Conservation (phyloP, 352 stramenopile species). For the Phytophthora megakarya region DNA sequence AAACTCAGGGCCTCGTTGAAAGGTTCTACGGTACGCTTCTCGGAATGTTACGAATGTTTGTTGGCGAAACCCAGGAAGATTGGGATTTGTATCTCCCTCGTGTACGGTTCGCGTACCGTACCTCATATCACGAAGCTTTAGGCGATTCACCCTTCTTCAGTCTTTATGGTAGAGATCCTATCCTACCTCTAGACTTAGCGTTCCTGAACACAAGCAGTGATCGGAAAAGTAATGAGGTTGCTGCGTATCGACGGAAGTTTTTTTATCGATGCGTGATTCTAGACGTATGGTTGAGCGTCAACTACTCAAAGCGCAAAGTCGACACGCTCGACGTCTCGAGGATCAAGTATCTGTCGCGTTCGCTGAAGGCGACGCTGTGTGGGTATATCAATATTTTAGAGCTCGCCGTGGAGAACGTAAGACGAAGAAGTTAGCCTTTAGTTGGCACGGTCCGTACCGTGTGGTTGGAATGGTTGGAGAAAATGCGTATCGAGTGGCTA, state of each 20-base stretch:
- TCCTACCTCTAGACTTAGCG: background rate
- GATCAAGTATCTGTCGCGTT: background rate
- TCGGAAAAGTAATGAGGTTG: background rate
- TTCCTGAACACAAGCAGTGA: background rate
- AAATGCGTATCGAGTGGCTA: background rate
- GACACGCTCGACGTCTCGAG: too few species aligned
- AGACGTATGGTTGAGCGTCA: background rate
- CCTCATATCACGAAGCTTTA: background rate
- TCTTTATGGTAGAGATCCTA: background rate
- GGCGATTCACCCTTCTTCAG: too few species aligned
- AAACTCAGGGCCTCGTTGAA: constrained; percentile 6
- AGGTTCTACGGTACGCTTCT: constrained; percentile 8
- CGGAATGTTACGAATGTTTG: constrained; percentile 5
- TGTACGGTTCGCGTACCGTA: background rate
- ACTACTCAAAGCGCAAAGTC: background rate
- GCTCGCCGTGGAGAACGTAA: too few species aligned
- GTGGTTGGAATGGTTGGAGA: background rate
- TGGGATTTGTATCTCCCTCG: constrained; percentile 9
- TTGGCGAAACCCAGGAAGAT: constrained; percentile 3
- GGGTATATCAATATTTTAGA: constrained; percentile 1
- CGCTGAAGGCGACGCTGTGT: background rate
- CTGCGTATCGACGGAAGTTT: background rate
- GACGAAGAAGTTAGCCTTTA: background rate
- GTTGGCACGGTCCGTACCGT: background rate
- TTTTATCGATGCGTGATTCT: background rate